phyloP scores from a whole-genome alignment of 148 eudicot genomes.

The Gaultheria prostrata region DNA sequence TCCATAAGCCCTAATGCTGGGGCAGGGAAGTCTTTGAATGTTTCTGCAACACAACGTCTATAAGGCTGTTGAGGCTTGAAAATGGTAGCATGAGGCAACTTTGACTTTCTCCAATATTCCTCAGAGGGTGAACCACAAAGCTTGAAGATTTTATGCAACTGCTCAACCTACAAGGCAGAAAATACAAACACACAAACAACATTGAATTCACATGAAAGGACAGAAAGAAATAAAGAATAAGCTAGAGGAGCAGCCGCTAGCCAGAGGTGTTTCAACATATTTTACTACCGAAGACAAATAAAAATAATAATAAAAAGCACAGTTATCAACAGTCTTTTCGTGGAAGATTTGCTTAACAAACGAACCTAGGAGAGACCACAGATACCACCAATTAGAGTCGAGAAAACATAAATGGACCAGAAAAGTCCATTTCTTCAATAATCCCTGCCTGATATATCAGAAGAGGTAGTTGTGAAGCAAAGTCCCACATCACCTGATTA shows the following conservation, averaged over 20 bases:
- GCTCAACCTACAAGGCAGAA: slow-evolving; percentile 67
- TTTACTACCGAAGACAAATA: neutral
- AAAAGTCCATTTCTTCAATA: neutral
- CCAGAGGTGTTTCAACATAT: slow-evolving; percentile 4
- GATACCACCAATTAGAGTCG: neutral
- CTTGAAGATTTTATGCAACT: slow-evolving; percentile 91
- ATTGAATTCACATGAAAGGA: neutral
- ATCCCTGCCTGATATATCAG: neutral
- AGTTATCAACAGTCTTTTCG: neutral
- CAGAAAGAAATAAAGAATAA: neutral
- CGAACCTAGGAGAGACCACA: neutral
- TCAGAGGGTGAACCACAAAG: slow-evolving; percentile 99
- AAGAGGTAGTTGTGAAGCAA: too few species aligned
- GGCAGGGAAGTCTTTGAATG: slow-evolving; percentile 75
- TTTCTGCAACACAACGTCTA: slow-evolving; percentile 66
- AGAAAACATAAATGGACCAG: neutral
- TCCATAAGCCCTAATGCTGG: slow-evolving; percentile 82
- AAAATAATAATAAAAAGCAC: too few species aligned
- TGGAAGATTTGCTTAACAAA: neutral
- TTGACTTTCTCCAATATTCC: slow-evolving; percentile 94
- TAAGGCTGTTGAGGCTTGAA: slow-evolving; percentile 95
- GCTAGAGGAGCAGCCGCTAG: neutral
- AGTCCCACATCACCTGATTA: too few species aligned
- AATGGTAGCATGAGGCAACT: slow-evolving; percentile 86
- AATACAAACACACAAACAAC: slow-evolving; percentile 8